Conservation (phyloP, 2,329 filamentous ascomycete genomes). For the Pestalotiopsis fici region DNA sequence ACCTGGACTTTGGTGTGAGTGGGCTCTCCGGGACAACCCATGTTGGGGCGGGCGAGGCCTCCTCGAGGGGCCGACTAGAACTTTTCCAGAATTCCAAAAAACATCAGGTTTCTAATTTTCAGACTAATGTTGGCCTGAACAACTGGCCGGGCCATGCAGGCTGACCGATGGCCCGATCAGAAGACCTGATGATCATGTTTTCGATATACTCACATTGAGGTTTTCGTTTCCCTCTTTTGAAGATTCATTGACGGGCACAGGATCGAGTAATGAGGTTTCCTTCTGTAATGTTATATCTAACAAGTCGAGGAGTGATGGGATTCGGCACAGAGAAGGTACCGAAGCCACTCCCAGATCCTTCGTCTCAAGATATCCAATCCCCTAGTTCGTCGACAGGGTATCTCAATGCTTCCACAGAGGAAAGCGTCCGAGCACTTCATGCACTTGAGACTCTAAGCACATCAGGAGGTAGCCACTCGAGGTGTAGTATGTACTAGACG, state of each 20-base stretch:
- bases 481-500: background rate
- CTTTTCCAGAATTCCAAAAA: background rate
- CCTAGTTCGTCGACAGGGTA: background rate
- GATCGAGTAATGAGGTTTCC: background rate
- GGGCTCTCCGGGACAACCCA: background rate
- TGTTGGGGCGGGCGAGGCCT: background rate
- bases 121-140: background rate
- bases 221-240: background rate
- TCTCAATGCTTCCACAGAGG: background rate
- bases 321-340: background rate
- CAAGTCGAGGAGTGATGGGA: background rate
- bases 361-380: background rate
- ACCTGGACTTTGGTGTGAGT: background rate
- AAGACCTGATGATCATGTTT: background rate
- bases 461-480: background rate
- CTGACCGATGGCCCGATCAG: background rate
- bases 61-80: constrained; percentile 2
- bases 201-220: background rate
- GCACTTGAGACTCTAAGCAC: constrained; percentile 2
- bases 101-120: background rate
- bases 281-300: background rate
- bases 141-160: background rate
- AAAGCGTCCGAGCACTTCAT: constrained; percentile 9
- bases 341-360: background rate
- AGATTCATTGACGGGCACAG: background rate